Evolutionary conservation across 768 basidiomycete species (phyloP).

Genomic region (Bullera alba): DNA sequence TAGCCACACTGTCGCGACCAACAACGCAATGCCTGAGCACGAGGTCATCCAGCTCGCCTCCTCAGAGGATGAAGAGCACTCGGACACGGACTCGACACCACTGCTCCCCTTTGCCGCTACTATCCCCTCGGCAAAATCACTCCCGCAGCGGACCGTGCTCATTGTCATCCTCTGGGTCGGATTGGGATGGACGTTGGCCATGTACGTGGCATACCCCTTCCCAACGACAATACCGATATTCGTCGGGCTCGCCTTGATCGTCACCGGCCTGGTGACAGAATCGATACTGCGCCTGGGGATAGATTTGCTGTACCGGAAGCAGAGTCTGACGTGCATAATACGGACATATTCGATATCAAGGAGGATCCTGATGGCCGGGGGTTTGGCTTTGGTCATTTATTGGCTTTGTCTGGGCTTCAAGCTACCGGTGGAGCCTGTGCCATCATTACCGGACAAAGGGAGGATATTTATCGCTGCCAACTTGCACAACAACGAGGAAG

Average conservation of each 20-base stretch:
- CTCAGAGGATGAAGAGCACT: no score
- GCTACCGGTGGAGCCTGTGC: neutral
- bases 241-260: neutral
- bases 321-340: neutral
- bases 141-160: no score
- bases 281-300: neutral
- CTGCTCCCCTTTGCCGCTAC: no score
- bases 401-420: neutral
- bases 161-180: neutral
- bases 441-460: neutral
- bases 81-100: no score
- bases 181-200: neutral
- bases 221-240: slow-evolving; percentile 21
- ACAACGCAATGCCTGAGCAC: no score
- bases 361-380: neutral
- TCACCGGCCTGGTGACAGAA: neutral
- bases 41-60: no score
- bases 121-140: no score
- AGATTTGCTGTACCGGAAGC: neutral
- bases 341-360: neutral
- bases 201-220: slow-evolving; percentile 13
- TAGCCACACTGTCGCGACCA: no score
- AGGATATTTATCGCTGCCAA: slow-evolving; percentile 46
- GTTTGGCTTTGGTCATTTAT: neutral
- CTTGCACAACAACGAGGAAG: slow-evolving; percentile 48